A percentile compares a stretch with the other conserved stretches of the same genome.
Evolutionary conservation across 2,329 filamentous ascomycete species (phyloP).

Genomic region (Fusarium abutilonis): DNA sequence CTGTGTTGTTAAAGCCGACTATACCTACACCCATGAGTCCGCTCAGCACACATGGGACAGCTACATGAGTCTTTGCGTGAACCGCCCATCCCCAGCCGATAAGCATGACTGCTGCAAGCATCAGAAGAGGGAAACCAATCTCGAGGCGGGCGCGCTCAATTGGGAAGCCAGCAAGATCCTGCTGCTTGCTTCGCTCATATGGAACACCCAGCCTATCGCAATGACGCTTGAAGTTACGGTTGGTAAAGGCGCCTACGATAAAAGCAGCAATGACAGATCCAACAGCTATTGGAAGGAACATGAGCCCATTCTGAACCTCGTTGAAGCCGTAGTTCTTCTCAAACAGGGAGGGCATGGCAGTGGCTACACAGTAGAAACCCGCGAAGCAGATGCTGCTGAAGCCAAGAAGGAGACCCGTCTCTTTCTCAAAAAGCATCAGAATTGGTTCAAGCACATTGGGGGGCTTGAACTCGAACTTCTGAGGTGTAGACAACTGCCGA

Average conservation of each 20-base stretch:
- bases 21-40: slow-evolving; percentile 59
- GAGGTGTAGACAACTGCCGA: slow-evolving; percentile 22
- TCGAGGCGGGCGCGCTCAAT: slow-evolving; percentile 63
- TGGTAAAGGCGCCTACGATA: slow-evolving; percentile 65
- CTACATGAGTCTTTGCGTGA: slow-evolving; percentile 54
- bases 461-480: slow-evolving; percentile 50
- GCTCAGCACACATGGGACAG: slow-evolving; percentile 58
- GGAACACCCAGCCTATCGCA: slow-evolving; percentile 63
- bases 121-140: slow-evolving; percentile 61
- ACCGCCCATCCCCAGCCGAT: slow-evolving; percentile 64
- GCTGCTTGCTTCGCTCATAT: slow-evolving; percentile 63
- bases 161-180: slow-evolving; percentile 60
- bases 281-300: slow-evolving; percentile 62
- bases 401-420: slow-evolving; percentile 57
- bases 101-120: slow-evolving; percentile 58
- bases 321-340: slow-evolving; percentile 66
- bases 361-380: slow-evolving; percentile 60
- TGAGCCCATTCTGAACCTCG: slow-evolving; percentile 63
- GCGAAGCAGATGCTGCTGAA: slow-evolving; percentile 59
- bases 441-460: slow-evolving; percentile 56
- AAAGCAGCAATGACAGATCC: slow-evolving; percentile 60
- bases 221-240: slow-evolving; percentile 73
- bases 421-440: slow-evolving; percentile 54
- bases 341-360: slow-evolving; percentile 58
- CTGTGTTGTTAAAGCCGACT: slow-evolving; percentile 64